Evolutionary conservation across 805 yeast genomes (phyloP), one percentile per base, ranked within the genome.

Genomic region (Yamadazyma sp.): DNA sequence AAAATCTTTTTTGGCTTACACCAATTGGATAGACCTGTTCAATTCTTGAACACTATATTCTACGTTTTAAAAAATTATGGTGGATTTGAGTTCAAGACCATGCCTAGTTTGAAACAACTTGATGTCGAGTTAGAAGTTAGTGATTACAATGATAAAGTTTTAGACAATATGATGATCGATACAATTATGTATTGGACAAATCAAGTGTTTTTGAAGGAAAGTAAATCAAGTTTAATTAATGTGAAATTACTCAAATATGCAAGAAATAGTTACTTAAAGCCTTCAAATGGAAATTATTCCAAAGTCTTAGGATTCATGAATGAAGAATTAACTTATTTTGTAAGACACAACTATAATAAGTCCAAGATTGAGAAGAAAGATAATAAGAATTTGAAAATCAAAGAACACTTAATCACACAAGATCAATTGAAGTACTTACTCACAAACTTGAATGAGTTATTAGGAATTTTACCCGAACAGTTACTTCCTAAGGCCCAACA

Each of bases 11-110:
- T 64, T 27, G 56, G 55, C 1, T 45, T 68, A 15, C 25, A 50
- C 23, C 47, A 50, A 16, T 39, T 65, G 30, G 70, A 69, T 4
- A 51, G 49, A 33, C 40, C 50, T 16, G 43, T 45, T 12, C 67
- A 62, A 33, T 60, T 59, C 35, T 39, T 56, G 22, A 35, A 47
- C 14, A 50, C 56, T 5, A 45, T 60, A 23, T 65, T 69, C 70
- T 55, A 53, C 31, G 40, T 55, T 2, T 48, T 65, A 22, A 46
- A 48, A 36, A 50, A 49, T 31, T 64, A 65, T 62, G 70, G 63
- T 5, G 67, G 65, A 2, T 39, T 60, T 7, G 32, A 36, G 9
- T 38, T 40, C 14, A 16, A 28, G 9, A 17, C 23, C 8, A 17
- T 11, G 4, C 47, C 47, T 8, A 30, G 21, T 9, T 27, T 39